Evolutionary conservation across 2,329 filamentous ascomycete genomes (phyloP), one percentile per base, ranked within the genome.

Genomic region (Tolypocladium guangdongense): DNA sequence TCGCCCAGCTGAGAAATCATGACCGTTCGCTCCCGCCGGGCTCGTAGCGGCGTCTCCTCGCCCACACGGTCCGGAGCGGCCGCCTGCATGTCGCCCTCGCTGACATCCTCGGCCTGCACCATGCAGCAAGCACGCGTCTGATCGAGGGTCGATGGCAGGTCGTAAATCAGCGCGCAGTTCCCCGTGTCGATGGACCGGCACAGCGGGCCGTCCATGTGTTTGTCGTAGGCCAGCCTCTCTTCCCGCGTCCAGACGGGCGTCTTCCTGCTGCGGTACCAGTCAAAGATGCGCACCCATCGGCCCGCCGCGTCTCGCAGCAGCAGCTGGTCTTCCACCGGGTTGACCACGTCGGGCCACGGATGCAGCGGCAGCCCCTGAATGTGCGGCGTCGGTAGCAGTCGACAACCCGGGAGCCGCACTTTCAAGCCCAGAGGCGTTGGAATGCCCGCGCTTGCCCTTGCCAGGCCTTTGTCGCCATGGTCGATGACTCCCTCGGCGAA

Each of bases 231-330:
- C 3, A 43, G 14, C 3, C 35, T 46, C 38, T 63, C 53, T 14
- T 59, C 53, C 1, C 41, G 32, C 7, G 59, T 60, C 60, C 60
- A 62, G 16, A 32, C 27, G 0, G 47, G 27, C 3, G 60, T 18
- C n/a, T 62, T 62, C 39, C 45, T 54, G 38, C 43, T 55, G 27
- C 57, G 57, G 35, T 62, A 60, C 58, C 56, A 57, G 48, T 62
- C 60, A 1, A 57, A 36, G 14, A 58, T 50, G 11, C 58, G 57
- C 18, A 55, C 57, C 60, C 60, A 61, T 11, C 49, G 47, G 2
- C 54, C 51, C 1, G 37, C 33, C 5, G 57, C 53, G 24, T 57
- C 36, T 27, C 38, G 56, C 12, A 59, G 5, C 10, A 60, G 27
- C 1, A 62, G 50, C 22, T 58, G 52, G 12, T 57, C 55, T 32